Conservation (phyloP, 805 yeast genomes). For the Wickerhamiella azyma region DNA sequence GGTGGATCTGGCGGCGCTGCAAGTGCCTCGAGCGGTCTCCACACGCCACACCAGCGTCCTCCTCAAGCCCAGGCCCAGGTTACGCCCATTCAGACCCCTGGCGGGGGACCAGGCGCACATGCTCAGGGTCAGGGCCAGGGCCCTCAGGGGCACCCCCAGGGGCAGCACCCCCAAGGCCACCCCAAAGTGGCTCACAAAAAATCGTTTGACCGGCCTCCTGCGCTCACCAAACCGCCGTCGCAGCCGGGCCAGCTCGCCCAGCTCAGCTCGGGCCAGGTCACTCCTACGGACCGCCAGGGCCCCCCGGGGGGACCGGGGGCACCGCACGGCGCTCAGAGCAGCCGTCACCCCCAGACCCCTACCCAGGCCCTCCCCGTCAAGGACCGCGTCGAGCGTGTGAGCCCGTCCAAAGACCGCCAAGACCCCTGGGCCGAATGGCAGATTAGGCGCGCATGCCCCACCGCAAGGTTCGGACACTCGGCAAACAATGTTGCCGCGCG, state of each 20-base stretch:
- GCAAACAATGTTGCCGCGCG: conserved; percentile 65
- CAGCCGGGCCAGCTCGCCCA: conserved; percentile 3
- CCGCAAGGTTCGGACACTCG: conserved; percentile 90
- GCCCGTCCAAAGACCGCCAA: conserved; percentile 2
- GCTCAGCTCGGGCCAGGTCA: not conserved
- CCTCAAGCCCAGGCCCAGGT: not conserved
- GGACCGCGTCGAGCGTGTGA: conserved; percentile 5
- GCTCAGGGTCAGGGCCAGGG: too few species aligned
- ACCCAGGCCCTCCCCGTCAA: conserved; percentile 4
- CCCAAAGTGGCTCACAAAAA: too few species aligned
- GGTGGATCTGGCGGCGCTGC: not conserved
- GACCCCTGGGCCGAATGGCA: conserved; percentile 26
- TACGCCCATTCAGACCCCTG: not conserved
- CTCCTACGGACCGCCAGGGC: too few species aligned
- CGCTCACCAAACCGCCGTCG: not conserved
- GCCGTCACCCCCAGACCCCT: not conserved
- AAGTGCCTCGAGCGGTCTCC: not conserved
- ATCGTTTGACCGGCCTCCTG: not conserved
- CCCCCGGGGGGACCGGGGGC: too few species aligned
- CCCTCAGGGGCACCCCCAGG: conserved; percentile 6
- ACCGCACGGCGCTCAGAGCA: not conserved
- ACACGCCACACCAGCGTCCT: not conserved
- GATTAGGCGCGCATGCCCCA: conserved; percentile 47
- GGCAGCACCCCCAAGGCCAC: conserved; percentile 1
- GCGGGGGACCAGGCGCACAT: not conserved